Conservation (phyloP, 1,284 basidiomycete species). For the Microstroma glucosiphilum region DNA sequence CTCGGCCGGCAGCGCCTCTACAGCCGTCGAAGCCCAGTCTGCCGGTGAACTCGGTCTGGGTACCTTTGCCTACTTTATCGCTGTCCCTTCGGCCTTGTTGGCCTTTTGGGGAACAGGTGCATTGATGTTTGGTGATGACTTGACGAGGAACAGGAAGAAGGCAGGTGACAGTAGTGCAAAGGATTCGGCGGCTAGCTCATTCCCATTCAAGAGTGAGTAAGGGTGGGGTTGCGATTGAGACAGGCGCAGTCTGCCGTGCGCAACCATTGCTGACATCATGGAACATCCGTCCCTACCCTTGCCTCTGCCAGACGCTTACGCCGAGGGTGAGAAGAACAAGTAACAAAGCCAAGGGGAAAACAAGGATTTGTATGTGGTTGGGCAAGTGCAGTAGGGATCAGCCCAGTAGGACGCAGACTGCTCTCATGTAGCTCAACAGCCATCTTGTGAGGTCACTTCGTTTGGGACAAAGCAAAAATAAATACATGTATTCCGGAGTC, state of each 20-base stretch:
- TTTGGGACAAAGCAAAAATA: no score
- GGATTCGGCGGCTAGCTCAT: constrained; percentile 50
- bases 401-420: no score
- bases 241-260: no score
- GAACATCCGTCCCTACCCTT: constrained; percentile 50
- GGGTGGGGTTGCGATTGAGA: no score
- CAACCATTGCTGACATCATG: no score
- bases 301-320: constrained; percentile 23
- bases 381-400: neutral
- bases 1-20: constrained; percentile 13
- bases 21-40: constrained; percentile 1
- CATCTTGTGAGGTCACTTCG: no score
- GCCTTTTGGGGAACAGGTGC: constrained; percentile 27
- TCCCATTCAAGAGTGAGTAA: constrained; percentile 26
- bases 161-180: constrained; percentile 18
- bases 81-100: constrained; percentile 15
- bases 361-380: neutral
- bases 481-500: no score
- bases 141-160: constrained; percentile 28
- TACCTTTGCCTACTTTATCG: constrained; percentile 22
- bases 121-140: constrained; percentile 28
- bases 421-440: no score
- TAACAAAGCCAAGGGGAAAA: neutral
- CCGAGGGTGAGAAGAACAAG: constrained; percentile 5
- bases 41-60: constrained; percentile 24